These are phyloP conservation scores for Mariannaea elegans DNA, from an alignment of 2,329 filamentous ascomycete species.

Conservation along the genomic window DNA sequence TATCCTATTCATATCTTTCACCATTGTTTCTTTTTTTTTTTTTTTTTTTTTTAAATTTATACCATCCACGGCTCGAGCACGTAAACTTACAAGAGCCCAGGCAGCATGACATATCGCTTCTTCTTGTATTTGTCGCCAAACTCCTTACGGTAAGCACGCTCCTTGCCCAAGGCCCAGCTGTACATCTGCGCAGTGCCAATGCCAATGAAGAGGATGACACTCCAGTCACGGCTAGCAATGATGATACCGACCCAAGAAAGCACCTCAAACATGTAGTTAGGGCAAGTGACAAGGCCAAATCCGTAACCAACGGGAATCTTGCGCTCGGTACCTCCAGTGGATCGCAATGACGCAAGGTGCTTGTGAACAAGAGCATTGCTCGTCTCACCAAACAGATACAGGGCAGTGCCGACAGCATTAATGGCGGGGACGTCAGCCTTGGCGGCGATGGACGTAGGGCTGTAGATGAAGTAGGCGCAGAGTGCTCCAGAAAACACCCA, in stretches of 20 bases:
- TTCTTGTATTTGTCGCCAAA: slow-evolving; percentile 95
- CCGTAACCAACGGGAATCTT: slow-evolving; percentile 88
- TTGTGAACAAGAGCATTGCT: slow-evolving; percentile 83
- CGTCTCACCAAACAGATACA: slow-evolving; percentile 82
- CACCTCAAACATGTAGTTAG: slow-evolving; percentile 96
- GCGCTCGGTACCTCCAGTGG: slow-evolving; percentile 81
- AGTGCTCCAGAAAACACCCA: slow-evolving; percentile 85
- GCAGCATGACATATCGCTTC: slow-evolving; percentile 86
- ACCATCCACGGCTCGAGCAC: neutral
- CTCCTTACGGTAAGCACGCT: slow-evolving; percentile 86
- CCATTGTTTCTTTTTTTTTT: neutral
- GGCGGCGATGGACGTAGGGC: slow-evolving; percentile 75
- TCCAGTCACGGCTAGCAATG: slow-evolving; percentile 80
- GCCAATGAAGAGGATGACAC: slow-evolving; percentile 78
- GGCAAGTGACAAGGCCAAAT: slow-evolving; percentile 89
- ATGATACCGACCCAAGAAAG: slow-evolving; percentile 87
- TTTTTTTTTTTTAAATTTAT: neutral
- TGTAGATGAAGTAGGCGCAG: slow-evolving; percentile 86
- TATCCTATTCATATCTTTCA: neutral
- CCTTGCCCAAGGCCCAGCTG: slow-evolving; percentile 90
- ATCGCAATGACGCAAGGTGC: slow-evolving; percentile 80
- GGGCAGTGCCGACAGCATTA: slow-evolving; percentile 72
- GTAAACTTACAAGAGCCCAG: slow-evolving; percentile 72
- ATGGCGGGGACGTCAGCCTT: slow-evolving; percentile 57
- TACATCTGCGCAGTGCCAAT: slow-evolving; percentile 84